Base-by-base conservation (phyloP, 306 rosid species). In the Ceratonia siliqua region DNA sequence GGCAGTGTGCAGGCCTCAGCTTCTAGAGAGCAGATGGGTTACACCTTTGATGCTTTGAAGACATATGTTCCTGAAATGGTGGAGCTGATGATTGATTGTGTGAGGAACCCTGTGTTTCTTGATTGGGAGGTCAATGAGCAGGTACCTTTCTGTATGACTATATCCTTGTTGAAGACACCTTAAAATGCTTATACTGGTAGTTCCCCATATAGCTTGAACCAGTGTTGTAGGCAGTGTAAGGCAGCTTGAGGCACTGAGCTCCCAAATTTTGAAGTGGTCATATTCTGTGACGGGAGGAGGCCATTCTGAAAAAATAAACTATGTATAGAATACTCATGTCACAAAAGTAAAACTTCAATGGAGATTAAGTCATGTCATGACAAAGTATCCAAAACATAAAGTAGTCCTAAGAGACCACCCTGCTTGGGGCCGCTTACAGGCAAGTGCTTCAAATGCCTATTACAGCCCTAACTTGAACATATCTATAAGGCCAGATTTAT, bases 41-140 rank as follows among this genome's bases (percentile, higher is more conserved):
- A 91, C 79, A 87, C 96, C 35, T 85, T 82, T 81, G 91, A 86
- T 85, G 91, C 94, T 78, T 79, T 94, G 78, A 94, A 91, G 90
- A 87, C 96, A 1, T 73, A 89, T 84, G 84, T 85, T 86, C 98
- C 97, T 70, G 87, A 88, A 84, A 94, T 91, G 94, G 97, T 88
- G 54, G 98, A 94, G 86, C 89, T 94, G 32, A 97, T 94, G 63
- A 74, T 84, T 74, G 98, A 91, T 80, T 70, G 67, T 52, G 92
- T 85, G 57, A 86, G 92, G 84, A 94, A 94, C 70, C 88, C 98
- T 32, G 85, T 59, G 35, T 94, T 91, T 80, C 92, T 94, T 66
- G 97, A 94, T 70, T 91, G 98, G 97, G 98, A 94, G 76, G 86
- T 94, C 79, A 88, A 88, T 50, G 96, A 94, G 74, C 90, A 91